Percentiles rank a stretch among this genome's conserved stretches.
Conservation (phyloP, 345 rosid genomes). For the Eucalyptus pumila region DNA sequence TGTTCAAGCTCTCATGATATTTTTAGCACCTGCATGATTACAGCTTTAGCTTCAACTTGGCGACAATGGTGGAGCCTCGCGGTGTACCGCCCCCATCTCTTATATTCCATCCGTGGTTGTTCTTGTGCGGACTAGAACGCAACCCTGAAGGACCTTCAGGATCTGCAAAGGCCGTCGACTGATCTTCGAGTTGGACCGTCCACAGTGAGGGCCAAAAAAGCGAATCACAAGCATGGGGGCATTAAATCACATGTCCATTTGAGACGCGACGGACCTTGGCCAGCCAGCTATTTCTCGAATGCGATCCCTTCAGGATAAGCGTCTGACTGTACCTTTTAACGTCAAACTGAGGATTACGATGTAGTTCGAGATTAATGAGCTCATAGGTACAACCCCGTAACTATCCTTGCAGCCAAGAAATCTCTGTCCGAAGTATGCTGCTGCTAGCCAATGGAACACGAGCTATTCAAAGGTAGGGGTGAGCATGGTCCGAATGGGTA, state of each 20-base stretch:
- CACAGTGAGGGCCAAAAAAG: not conserved
- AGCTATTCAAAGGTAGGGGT: not conserved
- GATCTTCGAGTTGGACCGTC: not conserved
- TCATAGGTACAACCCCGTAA: not conserved
- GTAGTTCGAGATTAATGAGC: not conserved
- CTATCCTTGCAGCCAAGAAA: not conserved
- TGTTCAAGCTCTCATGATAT: not conserved
- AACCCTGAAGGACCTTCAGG: not conserved
- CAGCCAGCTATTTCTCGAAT: not conserved
- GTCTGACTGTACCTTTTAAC: not conserved
- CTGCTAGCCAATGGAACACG: not conserved
- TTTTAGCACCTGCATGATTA: not conserved
- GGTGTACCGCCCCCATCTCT: not conserved
- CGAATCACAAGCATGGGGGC: not conserved
- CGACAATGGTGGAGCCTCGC: not conserved
- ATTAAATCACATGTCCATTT: not conserved
- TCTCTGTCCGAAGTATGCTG: no score
- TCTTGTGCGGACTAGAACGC: not conserved
- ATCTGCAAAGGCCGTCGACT: not conserved
- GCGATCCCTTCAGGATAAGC: not conserved
- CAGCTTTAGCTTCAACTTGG: not conserved
- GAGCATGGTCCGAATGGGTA: no score
- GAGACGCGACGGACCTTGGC: not conserved
- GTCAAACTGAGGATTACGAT: not conserved
- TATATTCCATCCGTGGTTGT: not conserved